Base-by-base conservation (phyloP, 2,329 filamentous ascomycete species). In the Epichloe coenophiala region DNA sequence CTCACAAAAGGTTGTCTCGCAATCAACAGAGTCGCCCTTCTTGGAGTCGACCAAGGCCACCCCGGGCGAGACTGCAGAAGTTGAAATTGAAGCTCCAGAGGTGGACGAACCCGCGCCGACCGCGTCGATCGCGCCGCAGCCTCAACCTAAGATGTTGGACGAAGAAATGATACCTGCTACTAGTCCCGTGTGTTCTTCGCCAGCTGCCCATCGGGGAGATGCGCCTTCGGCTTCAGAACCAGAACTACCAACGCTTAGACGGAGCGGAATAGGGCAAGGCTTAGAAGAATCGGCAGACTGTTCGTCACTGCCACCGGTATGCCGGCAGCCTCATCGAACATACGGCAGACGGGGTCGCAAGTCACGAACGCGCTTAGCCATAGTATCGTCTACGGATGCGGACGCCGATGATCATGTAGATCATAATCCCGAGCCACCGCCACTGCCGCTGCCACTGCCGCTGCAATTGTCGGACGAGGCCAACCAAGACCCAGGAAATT, bases 101-200 rank as follows among this genome's bases (percentile, higher is more conserved):
- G 23, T 15, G 23, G 23, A 37, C 17, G 45, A 33, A 11, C 15
- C 39, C 5, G 9, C 41, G 7, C 13, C 13, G 15, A 19, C 6
- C 15, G 17, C 39, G 21, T 17, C 17, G 17, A 17, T 17, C 17
- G 17, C 17, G 17, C 37, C 42, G 12, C 19, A 40, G 9, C 12
- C 17, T 8, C 40, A 44, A 13, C 12, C 23, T 12, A 48, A 43
- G 12, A 19, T n/a, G n/a, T 15, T 45, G 11, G 63, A 65, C 2
- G 65, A 66, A 42, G 65, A 67, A n/a, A 64, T 61, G 57, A 69
- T 69, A 51, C 66, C 66, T 1, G 66, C 66, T 44, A 69, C 66
- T 27, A 69, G 66, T 37, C 66, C 66, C n/a, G 54, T 62, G 2
- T 57, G 59, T 36, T 61, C 63, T 5, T 53, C 65, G 4, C 57